These are phyloP conservation scores for Hyaloperonospora arabidopsidis DNA, from an alignment of 352 stramenopile species.

Conservation along the genomic window DNA sequence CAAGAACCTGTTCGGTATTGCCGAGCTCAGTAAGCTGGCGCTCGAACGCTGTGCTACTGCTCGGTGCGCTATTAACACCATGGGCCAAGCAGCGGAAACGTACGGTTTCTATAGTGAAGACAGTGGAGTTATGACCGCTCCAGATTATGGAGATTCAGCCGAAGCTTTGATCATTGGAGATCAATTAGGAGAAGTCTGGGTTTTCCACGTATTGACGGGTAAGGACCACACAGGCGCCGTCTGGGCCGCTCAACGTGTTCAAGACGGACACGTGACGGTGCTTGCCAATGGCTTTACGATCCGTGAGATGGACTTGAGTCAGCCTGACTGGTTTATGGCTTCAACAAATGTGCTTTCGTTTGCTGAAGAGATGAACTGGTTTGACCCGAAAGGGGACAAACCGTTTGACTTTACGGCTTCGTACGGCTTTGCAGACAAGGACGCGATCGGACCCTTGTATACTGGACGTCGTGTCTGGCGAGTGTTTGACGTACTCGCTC, in stretches of 20 bases:
- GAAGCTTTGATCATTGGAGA: conserved; percentile 87
- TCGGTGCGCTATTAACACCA: conserved; percentile 77
- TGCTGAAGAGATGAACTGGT: conserved; percentile 82
- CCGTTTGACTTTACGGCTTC: conserved; percentile 64
- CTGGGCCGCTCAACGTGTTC: conserved; percentile 90
- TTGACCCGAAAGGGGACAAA: conserved; percentile 36
- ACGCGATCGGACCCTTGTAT: conserved; percentile 60
- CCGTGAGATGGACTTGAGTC: conserved; percentile 67
- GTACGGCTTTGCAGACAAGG: conserved; percentile 57
- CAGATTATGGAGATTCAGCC: conserved; percentile 58
- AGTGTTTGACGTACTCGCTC: conserved; percentile 71
- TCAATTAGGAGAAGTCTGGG: conserved; percentile 84
- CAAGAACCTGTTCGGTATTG: conserved; percentile 87
- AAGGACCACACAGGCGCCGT: conserved; percentile 78
- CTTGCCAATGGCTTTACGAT: conserved; percentile 93
- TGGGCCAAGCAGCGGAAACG: conserved; percentile 87
- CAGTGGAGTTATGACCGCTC: conserved; percentile 50
- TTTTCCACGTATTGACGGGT: conserved; percentile 92
- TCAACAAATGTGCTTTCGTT: conserved; percentile 83
- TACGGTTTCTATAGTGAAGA: conserved; percentile 93
- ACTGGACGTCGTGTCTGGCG: conserved; percentile 85
- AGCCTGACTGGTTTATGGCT: conserved; percentile 84
- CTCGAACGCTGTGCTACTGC: conserved; percentile 85
- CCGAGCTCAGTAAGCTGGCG: conserved; percentile 84
- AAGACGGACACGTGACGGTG: conserved; percentile 82